phyloP scores from a whole-genome alignment of 352 stramenopile species.

The Globisporangium takayamanum region DNA sequence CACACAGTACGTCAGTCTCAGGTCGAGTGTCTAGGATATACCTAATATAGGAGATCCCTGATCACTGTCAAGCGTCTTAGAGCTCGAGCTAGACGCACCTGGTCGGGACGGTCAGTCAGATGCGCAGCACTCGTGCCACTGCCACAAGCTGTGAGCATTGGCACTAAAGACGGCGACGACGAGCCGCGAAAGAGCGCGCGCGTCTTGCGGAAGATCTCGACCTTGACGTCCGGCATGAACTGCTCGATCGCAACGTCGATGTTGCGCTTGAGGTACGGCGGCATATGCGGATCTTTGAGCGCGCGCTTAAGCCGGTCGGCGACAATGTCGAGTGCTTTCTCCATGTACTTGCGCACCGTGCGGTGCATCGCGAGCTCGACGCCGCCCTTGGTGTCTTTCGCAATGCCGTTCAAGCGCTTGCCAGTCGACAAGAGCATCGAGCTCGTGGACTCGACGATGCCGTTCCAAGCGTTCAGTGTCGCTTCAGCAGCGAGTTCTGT shows the following conservation, averaged over 20 bases:
- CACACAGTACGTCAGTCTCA: background rate
- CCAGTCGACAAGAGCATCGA: constrained; percentile 73
- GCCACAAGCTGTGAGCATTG: background rate
- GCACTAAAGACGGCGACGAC: background rate
- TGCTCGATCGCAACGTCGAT: constrained; percentile 82
- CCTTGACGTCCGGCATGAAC: constrained; percentile 86
- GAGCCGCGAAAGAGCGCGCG: constrained; percentile 57
- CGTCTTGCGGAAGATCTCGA: constrained; percentile 85
- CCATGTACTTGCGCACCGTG: constrained; percentile 68
- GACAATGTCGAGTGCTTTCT: constrained; percentile 74
- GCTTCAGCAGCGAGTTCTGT: constrained; percentile 38
- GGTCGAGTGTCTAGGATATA: background rate
- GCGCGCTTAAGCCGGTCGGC: constrained; percentile 61
- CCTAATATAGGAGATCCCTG: too few relatives aligned
- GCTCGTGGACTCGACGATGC: constrained; percentile 71
- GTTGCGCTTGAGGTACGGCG: constrained; percentile 71
- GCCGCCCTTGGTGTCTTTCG: constrained; percentile 76
- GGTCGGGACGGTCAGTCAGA: background rate
- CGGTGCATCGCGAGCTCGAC: constrained; percentile 79
- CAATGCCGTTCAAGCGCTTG: constrained; percentile 80
- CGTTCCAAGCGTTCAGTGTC: constrained; percentile 36
- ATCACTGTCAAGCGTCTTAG: background rate
- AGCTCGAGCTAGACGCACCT: constrained; percentile 1
- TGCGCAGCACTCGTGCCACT: too few relatives aligned
- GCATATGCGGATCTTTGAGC: constrained; percentile 85